These are phyloP conservation scores for Cardamine chenopodiifolia DNA, from an alignment of 345 rosid species.

Conservation along the genomic window DNA sequence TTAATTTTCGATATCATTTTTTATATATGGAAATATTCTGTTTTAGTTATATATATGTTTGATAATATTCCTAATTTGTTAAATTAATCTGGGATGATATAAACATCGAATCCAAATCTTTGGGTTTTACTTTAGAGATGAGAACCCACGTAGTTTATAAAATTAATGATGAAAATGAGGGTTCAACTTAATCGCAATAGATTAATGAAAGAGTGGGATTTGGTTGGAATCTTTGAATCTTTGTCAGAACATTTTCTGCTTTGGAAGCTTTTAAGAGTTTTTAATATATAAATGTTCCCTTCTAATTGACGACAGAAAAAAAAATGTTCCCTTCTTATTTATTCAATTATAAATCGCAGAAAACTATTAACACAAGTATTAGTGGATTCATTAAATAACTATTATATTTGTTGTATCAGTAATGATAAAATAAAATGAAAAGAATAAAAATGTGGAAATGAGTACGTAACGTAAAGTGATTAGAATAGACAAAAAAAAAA, in stretches of 20 bases:
- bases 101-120: conserved; percentile 24
- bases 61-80: neutral
- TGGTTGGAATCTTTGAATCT: conserved; percentile 54
- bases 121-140: conserved; percentile 16
- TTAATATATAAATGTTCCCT: conserved; percentile 23
- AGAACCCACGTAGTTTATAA: conserved; percentile 11
- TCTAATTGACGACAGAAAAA: no score
- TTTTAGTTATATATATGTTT: conserved; percentile 1
- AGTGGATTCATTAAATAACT: conserved; percentile 22
- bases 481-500: conserved; percentile 22
- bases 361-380: neutral
- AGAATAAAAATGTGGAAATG: conserved; percentile 26
- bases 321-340: no score
- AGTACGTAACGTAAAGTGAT: conserved; percentile 39
- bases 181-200: conserved; percentile 44
- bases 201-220: conserved; percentile 61
- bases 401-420: neutral
- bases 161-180: conserved; percentile 24
- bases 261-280: conserved; percentile 22
- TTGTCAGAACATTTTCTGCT: conserved; percentile 31
- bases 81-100: conserved; percentile 6
- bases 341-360: conserved; percentile 11
- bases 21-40: neutral
- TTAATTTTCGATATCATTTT: conserved; percentile 1
- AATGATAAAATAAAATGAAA: neutral